Conservation (phyloP, 2,329 filamentous ascomycete species). For the Venturia pyrina region DNA sequence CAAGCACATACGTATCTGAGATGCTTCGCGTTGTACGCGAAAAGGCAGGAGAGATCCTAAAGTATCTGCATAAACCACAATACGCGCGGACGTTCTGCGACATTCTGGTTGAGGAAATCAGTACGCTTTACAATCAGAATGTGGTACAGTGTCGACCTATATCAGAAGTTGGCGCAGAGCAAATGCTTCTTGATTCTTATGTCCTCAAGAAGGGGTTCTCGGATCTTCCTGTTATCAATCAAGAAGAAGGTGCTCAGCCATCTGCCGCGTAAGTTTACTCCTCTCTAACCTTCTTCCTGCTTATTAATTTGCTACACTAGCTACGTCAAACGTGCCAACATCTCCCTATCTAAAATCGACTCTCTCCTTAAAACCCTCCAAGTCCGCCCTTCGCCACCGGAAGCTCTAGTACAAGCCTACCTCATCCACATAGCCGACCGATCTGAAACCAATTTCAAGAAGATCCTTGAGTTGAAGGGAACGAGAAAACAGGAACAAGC, state of each 20-base stretch:
- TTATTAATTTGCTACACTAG: conserved; percentile 30
- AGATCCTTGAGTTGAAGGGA: conserved; percentile 91
- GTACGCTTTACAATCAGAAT: conserved; percentile 67
- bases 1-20: conserved; percentile 83
- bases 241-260: conserved; percentile 47
- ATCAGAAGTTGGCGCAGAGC: conserved; percentile 88
- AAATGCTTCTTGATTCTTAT: conserved; percentile 96
- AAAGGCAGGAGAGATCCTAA: conserved; percentile 64
- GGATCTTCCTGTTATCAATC: conserved; percentile 54
- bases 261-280: conserved; percentile 36
- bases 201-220: conserved; percentile 72
- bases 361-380: conserved; percentile 93
- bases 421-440: conserved; percentile 93
- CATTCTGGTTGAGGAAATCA: conserved; percentile 83
- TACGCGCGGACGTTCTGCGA: conserved; percentile 93
- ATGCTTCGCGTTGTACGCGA: conserved; percentile 63
- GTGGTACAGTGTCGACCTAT: conserved; percentile 85
- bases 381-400: conserved; percentile 80
- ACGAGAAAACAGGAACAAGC: conserved; percentile 71
- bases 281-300: conserved; percentile 13
- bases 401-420: conserved; percentile 93
- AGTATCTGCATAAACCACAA: conserved; percentile 74
- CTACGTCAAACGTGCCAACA: conserved; percentile 79
- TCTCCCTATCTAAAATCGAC: conserved; percentile 77
- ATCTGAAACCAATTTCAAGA: conserved; percentile 89